These are phyloP conservation scores for Hydnomerulius pinastri DNA, from an alignment of 768 basidiomycete species.

Conservation along the genomic window DNA sequence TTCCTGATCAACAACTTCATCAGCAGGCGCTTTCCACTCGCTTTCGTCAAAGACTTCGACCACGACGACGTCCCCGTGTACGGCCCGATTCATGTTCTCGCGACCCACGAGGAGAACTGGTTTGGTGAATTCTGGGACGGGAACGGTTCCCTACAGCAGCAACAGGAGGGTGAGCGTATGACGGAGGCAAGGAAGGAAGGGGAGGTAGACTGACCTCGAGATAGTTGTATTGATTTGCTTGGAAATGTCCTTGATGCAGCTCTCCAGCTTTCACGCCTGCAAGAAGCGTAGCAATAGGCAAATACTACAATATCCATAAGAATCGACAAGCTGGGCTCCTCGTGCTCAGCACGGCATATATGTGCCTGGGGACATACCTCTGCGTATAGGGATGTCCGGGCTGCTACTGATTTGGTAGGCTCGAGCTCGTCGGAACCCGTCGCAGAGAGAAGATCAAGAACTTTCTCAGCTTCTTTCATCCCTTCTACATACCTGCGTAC, in stretches of 20 bases:
- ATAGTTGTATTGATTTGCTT: conserved; percentile 94
- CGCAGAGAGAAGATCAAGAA: conserved; percentile 83
- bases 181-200: background rate
- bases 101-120: conserved; percentile 84
- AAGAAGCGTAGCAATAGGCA: conserved; percentile 65
- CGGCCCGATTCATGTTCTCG: conserved; percentile 94
- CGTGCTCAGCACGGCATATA: background rate
- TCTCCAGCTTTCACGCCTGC: conserved; percentile 86
- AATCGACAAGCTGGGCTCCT: background rate
- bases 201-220: conserved; percentile 64
- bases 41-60: conserved; percentile 84
- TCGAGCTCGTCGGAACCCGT: conserved; percentile 63
- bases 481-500: conserved; percentile 83
- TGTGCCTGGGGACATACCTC: conserved; percentile 50
- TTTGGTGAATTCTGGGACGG: conserved; percentile 70
- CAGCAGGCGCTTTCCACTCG: conserved; percentile 90
- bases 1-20: conserved; percentile 95
- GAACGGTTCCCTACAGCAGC: conserved; percentile 68
- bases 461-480: conserved; percentile 58
- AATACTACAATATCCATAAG: conserved; percentile 63
- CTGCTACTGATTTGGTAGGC: conserved; percentile 55
- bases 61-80: conserved; percentile 90
- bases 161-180: background rate
- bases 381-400: conserved; percentile 66
- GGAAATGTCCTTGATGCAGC: conserved; percentile 92